Conservation (phyloP, 352 stramenopile species). For the Phytophthora fragariaefolia region DNA sequence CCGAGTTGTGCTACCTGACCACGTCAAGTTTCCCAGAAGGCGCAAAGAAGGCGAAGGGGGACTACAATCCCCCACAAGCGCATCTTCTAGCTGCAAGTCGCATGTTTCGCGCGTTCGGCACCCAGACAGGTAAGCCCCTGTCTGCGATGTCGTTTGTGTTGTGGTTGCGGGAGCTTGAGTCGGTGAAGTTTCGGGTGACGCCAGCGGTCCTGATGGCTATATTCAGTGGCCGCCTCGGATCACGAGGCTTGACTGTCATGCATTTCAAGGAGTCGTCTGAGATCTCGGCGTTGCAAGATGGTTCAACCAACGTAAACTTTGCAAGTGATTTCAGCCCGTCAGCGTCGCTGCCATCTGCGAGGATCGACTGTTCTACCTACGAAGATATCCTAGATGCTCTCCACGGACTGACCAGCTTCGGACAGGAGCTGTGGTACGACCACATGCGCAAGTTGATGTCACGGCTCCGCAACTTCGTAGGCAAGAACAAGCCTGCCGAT, state of each 20-base stretch:
- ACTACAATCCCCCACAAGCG: too few species aligned
- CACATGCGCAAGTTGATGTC: neutral
- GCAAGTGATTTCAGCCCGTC: neutral
- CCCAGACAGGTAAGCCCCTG: neutral
- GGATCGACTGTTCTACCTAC: neutral
- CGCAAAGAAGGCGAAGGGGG: too few species aligned
- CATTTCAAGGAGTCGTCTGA: neutral
- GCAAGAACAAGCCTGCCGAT: constrained; percentile 17
- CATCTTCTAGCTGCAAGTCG: too few species aligned
- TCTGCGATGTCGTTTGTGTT: neutral
- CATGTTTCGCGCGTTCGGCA: too few species aligned
- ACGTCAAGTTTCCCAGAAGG: too few species aligned
- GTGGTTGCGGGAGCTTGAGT: neutral
- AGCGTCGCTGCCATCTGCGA: neutral
- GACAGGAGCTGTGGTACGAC: neutral
- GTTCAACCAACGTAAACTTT: neutral
- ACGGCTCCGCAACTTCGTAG: constrained; percentile 4
- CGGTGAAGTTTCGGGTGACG: neutral
- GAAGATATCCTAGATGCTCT: neutral
- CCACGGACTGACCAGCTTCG: neutral
- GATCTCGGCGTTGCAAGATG: neutral
- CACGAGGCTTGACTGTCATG: neutral
- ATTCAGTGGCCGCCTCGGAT: neutral
- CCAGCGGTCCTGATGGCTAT: neutral
- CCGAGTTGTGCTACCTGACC: too few species aligned